Base-by-base conservation (phyloP, 2,329 filamentous ascomycete species). In the Cercospora zeina region DNA sequence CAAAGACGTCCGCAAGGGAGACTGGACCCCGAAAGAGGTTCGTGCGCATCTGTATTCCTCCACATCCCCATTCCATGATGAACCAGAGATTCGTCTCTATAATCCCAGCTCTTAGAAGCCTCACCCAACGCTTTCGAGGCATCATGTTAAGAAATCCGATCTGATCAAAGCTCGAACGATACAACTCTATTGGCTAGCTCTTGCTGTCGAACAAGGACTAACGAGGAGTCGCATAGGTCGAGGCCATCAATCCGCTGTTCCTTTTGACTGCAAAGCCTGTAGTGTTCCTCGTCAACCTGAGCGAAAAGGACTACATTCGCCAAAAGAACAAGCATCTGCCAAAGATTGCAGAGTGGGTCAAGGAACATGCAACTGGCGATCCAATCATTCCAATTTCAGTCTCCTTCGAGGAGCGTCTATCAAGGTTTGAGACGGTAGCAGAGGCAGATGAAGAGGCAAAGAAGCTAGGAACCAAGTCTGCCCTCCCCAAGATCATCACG, bases 81-180 rank as follows among this genome's bases (percentile, higher is more conserved):
- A 97, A 88, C 89, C 96, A 96, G 89, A 95, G 92, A 91, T 87
- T 85, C 82, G 85, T 90, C 91, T 93, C 89, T 89, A 92, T 84
- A 93, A 96, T 91, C 95, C 95, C 95, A 99, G 95, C 95, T 99
- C 95, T 89, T 96, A 89, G 93, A 97, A 88, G 86, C 86, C 89
- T 90, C 87, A 84, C 80, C 77, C 76, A 77, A 84, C 82, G 90
- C 87, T 85, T 58, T 84, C 83, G 89, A 91, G 89, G 83, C 83
- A 85, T 87, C 76, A 80, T 97, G 93, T 96, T 92, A 97, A 89
- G 83, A 90, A 83, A 81, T 85, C 84, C 83, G 65, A 67, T 73
- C 74, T 76, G 74, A 76, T 69, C 59, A 33, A 39, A 64, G 59
- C 24, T 62, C 36, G 47, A 16, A 45, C 42, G 27, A 31, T 24